Conservation (phyloP, 2,329 filamentous ascomycete species). For the Trichoderma sp. region DNA sequence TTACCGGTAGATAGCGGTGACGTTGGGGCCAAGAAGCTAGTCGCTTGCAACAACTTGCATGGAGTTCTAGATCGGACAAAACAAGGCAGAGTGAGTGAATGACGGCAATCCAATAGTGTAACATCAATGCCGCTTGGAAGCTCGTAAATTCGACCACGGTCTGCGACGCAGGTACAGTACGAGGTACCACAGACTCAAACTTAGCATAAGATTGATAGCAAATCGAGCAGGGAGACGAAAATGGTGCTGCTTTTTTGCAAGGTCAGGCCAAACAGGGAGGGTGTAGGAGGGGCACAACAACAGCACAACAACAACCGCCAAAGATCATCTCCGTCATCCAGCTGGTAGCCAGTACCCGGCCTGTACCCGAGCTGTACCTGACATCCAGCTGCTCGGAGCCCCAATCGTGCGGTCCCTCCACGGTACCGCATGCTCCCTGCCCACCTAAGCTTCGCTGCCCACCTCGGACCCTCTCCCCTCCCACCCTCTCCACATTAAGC, state of each 20-base stretch:
- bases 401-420: background rate
- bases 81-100: background rate
- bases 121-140: background rate
- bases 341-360: background rate
- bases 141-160: background rate
- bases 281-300: background rate
- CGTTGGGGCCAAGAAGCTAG: background rate
- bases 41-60: background rate
- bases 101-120: background rate
- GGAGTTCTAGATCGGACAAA: background rate
- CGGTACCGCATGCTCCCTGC: background rate
- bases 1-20: background rate
- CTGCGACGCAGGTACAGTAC: background rate
- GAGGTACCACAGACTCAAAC: background rate
- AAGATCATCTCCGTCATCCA: background rate
- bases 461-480: constrained; percentile 17
- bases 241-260: background rate
- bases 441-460: constrained; percentile 7
- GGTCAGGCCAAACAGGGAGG: background rate
- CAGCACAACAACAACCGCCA: background rate
- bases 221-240: background rate
- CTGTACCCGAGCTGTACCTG: background rate
- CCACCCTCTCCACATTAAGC: constrained; percentile 25
- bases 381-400: background rate
- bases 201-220: background rate